Conservation (phyloP, 2,329 filamentous ascomycete species). For the Trichoderma endophyticum region DNA sequence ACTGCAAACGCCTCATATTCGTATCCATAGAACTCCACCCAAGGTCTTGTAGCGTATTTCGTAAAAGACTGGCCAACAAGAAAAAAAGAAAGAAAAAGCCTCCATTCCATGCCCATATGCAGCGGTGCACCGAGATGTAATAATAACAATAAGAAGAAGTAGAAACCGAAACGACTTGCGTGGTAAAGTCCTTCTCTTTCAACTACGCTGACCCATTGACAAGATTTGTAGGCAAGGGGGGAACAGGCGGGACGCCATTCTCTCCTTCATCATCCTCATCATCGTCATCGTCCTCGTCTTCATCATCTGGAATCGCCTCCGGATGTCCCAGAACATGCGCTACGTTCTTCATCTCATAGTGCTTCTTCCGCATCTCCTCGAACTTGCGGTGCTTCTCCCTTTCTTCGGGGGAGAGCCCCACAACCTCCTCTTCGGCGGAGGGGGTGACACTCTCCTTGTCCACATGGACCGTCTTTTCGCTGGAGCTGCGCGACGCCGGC, state of each 20-base stretch:
- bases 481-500: constrained; percentile 37
- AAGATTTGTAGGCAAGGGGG: constrained; percentile 38
- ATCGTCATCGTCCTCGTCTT: constrained; percentile 59
- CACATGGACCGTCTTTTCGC: constrained; percentile 75
- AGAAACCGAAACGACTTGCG: not conserved
- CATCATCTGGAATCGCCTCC: constrained; percentile 61
- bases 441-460: constrained; percentile 59
- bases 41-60: not conserved
- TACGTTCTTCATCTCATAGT: constrained; percentile 98
- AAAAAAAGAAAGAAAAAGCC: not conserved
- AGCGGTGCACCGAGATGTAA: not conserved
- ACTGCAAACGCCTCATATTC: constrained; percentile 7
- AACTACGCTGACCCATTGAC: constrained; percentile 33
- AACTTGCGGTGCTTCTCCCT: constrained; percentile 88
- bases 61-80: not conserved
- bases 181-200: not conserved
- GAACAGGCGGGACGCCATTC: constrained; percentile 37
- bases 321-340: constrained; percentile 80
- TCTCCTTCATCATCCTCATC: constrained; percentile 29
- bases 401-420: constrained; percentile 66
- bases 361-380: constrained; percentile 86
- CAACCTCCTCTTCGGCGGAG: constrained; percentile 54
- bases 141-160: not conserved
- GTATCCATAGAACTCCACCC: constrained; percentile 8
- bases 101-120: not conserved